A percentile compares a stretch with the other conserved stretches of the same genome.
Evolutionary conservation across 306 rosid species (phyloP).

Genomic region (Sechiopsis laciniata): DNA sequence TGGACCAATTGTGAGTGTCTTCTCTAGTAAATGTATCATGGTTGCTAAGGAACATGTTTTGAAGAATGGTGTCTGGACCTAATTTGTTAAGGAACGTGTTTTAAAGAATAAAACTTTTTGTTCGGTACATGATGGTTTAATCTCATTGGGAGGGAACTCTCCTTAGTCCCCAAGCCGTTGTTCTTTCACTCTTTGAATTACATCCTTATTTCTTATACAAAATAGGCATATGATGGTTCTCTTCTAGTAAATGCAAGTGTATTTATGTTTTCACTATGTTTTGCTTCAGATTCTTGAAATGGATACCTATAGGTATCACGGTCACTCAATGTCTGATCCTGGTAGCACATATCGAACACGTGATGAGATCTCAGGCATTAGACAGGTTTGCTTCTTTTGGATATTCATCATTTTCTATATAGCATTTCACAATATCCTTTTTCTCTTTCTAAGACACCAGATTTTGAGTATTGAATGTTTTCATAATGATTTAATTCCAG

Average conservation of each 20-base stretch:
- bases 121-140: slow-evolving; percentile 19
- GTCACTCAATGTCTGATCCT: slow-evolving; percentile 99
- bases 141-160: not conserved
- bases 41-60: not conserved
- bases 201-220: not conserved
- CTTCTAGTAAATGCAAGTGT: slow-evolving; percentile 16
- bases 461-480: not conserved
- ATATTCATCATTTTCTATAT: not conserved
- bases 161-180: not conserved
- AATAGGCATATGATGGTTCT: not conserved
- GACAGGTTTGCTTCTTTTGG: slow-evolving; percentile 55
- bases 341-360: slow-evolving; percentile 98
- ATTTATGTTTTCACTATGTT: slow-evolving; percentile 21
- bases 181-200: not conserved
- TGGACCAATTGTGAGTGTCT: slow-evolving; percentile 79
- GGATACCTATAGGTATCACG: slow-evolving; percentile 98
- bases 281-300: slow-evolving; percentile 78
- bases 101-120: slow-evolving; percentile 57
- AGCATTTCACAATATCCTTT: not conserved
- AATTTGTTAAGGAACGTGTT: slow-evolving; percentile 77
- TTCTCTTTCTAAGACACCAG: not conserved
- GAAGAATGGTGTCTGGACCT: slow-evolving; percentile 18
- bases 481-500: slow-evolving; percentile 35
- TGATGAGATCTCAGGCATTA: slow-evolving; percentile 89
- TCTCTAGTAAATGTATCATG: not conserved